A percentile compares a stretch with the other conserved stretches of the same genome.
phyloP scores from a whole-genome alignment of 495 filamentous ascomycete genomes.

The Friedmanniomyces endolithicus region DNA sequence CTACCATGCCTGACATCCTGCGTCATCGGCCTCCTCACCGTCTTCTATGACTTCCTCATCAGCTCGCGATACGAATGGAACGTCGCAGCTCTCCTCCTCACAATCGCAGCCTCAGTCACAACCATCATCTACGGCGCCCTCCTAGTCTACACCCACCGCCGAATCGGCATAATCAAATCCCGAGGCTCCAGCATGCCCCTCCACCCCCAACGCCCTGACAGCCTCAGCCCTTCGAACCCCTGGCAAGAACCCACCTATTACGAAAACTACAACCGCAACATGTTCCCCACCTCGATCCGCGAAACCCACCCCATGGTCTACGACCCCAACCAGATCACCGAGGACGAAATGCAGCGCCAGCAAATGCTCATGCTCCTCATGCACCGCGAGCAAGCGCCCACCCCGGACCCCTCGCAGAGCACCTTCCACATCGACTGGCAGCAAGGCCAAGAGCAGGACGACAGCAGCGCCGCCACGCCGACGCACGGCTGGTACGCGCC shows the following conservation, averaged over 20 bases:
- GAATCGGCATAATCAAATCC: conserved; percentile 15
- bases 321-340: conserved; percentile 18
- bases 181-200: conserved; percentile 8
- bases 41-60: conserved; percentile 31
- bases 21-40: conserved; percentile 28
- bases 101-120: conserved; percentile 21
- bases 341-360: conserved; percentile 30
- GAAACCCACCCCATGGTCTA: conserved; percentile 9
- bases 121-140: conserved; percentile 28
- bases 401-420: conserved; percentile 23
- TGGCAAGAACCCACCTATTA: conserved; percentile 17
- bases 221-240: not conserved
- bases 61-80: conserved; percentile 22
- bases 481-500: conserved; percentile 8
- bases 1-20: conserved; percentile 26
- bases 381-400: conserved; percentile 19
- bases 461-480: conserved; percentile 3
- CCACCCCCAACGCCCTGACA: not conserved
- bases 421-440: conserved; percentile 22
- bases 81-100: conserved; percentile 22
- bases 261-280: conserved; percentile 28
- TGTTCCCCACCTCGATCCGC: conserved; percentile 15
- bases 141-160: conserved; percentile 27
- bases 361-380: conserved; percentile 30
- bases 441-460: conserved; percentile 11